Evolutionary conservation across 495 filamentous ascomycete species (phyloP).

Genomic region (Talaromyces stipitatus): DNA sequence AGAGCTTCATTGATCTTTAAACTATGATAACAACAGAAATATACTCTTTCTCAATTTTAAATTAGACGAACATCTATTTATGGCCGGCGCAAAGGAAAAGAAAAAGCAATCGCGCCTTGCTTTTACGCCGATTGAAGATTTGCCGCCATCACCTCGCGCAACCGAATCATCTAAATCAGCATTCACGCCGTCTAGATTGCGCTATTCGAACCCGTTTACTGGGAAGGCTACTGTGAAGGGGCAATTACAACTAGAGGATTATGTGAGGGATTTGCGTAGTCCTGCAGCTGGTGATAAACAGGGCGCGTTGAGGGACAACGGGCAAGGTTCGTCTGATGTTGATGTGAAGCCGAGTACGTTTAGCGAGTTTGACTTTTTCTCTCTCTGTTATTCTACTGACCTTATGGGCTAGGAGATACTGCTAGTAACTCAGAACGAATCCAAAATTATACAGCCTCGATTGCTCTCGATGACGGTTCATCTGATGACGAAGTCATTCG

Average conservation of each 20-base stretch:
- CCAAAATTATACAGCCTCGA: neutral
- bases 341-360: neutral
- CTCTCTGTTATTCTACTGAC: neutral
- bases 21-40: neutral
- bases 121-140: conserved; percentile 22
- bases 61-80: conserved; percentile 1
- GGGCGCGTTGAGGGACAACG: conserved; percentile 1
- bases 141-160: conserved; percentile 10
- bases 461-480: neutral
- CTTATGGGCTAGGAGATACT: neutral
- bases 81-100: conserved; percentile 34
- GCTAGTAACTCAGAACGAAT: neutral
- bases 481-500: conserved; percentile 17
- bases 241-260: conserved; percentile 4
- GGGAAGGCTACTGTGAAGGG: neutral
- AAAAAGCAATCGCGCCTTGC: conserved; percentile 37
- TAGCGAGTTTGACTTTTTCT: neutral
- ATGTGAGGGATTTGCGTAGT: neutral
- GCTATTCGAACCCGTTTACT: conserved; percentile 30
- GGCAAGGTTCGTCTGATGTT: neutral
- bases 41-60: neutral
- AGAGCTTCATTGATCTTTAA: neutral
- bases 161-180: conserved; percentile 10
- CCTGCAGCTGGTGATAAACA: neutral
- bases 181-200: conserved; percentile 22